Conservation (phyloP, 2,329 filamentous ascomycete genomes). For the Nemania diffusa region DNA sequence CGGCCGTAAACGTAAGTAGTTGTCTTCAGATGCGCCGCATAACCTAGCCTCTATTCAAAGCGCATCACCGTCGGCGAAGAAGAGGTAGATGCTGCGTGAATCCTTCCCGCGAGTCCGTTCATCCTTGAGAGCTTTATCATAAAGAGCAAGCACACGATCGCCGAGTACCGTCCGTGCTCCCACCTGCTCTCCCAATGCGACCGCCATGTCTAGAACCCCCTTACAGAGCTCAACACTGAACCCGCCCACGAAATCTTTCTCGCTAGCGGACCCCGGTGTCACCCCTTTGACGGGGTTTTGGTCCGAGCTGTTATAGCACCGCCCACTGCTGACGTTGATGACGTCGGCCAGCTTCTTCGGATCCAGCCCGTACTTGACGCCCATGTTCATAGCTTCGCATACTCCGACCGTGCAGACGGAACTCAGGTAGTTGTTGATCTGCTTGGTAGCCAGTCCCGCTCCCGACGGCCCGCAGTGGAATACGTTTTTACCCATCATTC, state of each 20-base stretch:
- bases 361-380: conserved; percentile 29
- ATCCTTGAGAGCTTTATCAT: conserved; percentile 31
- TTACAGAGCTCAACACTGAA: conserved; percentile 34
- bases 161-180: conserved; percentile 18
- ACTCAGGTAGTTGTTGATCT: conserved; percentile 34
- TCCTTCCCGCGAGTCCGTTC: conserved; percentile 28
- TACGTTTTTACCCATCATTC: conserved; percentile 28
- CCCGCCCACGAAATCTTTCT: conserved; percentile 27
- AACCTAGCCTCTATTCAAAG: conserved; percentile 1
- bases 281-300: conserved; percentile 32
- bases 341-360: conserved; percentile 28
- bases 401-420: conserved; percentile 29
- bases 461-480: conserved; percentile 28
- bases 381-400: conserved; percentile 34
- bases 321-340: conserved; percentile 31
- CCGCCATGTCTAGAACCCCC: conserved; percentile 31
- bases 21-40: background rate
- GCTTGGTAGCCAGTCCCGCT: conserved; percentile 29
- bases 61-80: conserved; percentile 26
- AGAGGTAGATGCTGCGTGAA: conserved; percentile 30
- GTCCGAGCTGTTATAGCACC: conserved; percentile 31
- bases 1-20: background rate
- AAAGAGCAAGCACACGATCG: conserved; percentile 27
- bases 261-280: conserved; percentile 23
- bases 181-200: conserved; percentile 24